Evolutionary conservation across 768 basidiomycete genomes (phyloP).

Genomic region (Daedaleopsis nitida): DNA sequence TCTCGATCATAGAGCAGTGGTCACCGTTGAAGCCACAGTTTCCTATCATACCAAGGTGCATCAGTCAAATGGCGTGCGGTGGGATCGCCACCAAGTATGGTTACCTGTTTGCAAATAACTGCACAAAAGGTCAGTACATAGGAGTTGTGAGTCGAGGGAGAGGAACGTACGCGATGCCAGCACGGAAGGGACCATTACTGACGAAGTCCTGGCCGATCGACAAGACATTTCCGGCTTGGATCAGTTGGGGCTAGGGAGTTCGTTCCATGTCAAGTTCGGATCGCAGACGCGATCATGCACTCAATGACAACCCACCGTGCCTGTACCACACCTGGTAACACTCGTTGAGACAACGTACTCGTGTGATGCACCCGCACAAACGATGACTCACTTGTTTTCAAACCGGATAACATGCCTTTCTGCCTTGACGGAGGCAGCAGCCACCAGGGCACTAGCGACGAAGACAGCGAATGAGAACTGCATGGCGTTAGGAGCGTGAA

Average conservation of each 20-base stretch:
- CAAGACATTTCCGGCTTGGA: conserved; percentile 41
- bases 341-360: not conserved
- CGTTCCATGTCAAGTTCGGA: not conserved
- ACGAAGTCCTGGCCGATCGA: conserved; percentile 41
- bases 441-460: conserved; percentile 19
- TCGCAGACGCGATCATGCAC: not conserved
- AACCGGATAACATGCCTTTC: conserved; percentile 50
- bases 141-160: no score
- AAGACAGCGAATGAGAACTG: conserved; percentile 22
- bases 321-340: conserved; percentile 40
- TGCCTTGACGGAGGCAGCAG: conserved; percentile 32
- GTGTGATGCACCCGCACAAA: not conserved
- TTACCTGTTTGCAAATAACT: conserved; percentile 24
- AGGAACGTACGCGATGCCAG: conserved; percentile 46
- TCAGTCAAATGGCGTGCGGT: no score
- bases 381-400: conserved; percentile 42
- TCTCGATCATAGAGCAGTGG: conserved; percentile 48
- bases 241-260: conserved; percentile 38
- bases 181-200: conserved; percentile 31
- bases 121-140: not conserved
- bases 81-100: not conserved
- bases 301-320: conserved; percentile 33
- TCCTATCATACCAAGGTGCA: conserved; percentile 30
- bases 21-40: conserved; percentile 48
- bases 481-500: conserved; percentile 21